Evolutionary conservation across 2,329 filamentous ascomycete species (phyloP), one percentile per base, ranked within the genome.

Genomic region (Colletotrichum costaricense): DNA sequence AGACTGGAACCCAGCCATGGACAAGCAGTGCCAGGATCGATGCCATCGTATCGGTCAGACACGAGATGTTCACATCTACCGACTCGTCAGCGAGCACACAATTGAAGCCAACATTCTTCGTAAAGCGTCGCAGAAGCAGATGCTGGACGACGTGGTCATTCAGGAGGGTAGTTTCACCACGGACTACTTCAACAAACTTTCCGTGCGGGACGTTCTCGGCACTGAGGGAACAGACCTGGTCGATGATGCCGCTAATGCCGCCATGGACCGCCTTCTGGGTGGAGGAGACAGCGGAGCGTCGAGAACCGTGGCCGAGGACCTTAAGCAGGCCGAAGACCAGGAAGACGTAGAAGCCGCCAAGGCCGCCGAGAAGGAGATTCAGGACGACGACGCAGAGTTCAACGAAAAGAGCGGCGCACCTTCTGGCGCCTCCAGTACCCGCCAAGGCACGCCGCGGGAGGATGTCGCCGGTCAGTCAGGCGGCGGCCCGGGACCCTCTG

Each of bases 1-100:
- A 73, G 97, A 99, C 81, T 99, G 97, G 97, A 99, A 99, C 79
- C 97, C 97, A 0, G 97, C 97, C 64, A 99, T 99, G 97, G 97
- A 99, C 86, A 98, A 98, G 83, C 97, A 99, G 83, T 99, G 97
- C 79, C 97, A 99, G 84, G 97, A 99, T 81, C 91, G 97, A 78
- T 97, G 95, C 78, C 97, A 99, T 84, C 94, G 97, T 76, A 99
- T 99, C 77, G 97, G 97, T 2, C 97, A 99, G 82, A 98, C 97
- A 0, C 93, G 97, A 35, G 97, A 99, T 81, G 97, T 99, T 38
- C 96, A 98, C 82, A 98, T 99, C 72, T 99, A 98, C 84, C 95
- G 96, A 2, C 92, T 98, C 24, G 92, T 97, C 9, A 97, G 95
- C 12, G 93, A 98, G 79, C 93, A 97, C 79, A 99, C 97, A 0